phyloP scores from a whole-genome alignment of 176 grass and related monocot species.

The Aegilops umbellulata region DNA sequence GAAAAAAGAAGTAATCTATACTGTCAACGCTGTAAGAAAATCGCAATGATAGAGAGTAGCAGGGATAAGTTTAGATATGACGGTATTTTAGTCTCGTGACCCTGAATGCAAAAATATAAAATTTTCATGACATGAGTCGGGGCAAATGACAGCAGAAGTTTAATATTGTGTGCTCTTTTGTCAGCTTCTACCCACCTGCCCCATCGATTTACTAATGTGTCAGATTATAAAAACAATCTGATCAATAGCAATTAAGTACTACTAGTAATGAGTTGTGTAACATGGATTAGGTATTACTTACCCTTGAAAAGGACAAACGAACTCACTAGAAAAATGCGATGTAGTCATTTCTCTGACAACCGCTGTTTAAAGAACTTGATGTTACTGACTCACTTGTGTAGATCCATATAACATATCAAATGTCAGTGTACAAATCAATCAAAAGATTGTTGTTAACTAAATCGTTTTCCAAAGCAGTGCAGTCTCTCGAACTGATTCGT shows the following conservation, averaged over 20 bases:
- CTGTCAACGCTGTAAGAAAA: background rate
- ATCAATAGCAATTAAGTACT: background rate
- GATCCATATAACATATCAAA: background rate
- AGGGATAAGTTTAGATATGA: background rate
- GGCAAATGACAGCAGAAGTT: background rate
- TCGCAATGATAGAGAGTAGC: background rate
- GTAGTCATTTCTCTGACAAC: background rate
- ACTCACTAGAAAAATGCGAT: background rate
- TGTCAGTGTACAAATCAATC: background rate
- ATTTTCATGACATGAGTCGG: background rate
- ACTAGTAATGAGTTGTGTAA: background rate
- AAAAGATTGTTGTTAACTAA: background rate
- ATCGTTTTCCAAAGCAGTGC: background rate
- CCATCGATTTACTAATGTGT: background rate
- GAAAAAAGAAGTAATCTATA: background rate
- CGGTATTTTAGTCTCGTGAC: background rate
- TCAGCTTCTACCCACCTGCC: background rate
- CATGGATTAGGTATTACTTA: background rate
- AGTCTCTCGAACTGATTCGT: background rate
- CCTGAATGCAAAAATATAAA: background rate
- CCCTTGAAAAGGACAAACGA: background rate
- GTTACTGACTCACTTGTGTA: background rate
- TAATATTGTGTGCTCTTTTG: background rate
- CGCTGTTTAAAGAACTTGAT: background rate
- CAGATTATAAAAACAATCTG: background rate